Percentiles rank a stretch among this genome's conserved stretches.
Conservation (phyloP, 352 stramenopile species). For the Phytopythium sindhum region DNA sequence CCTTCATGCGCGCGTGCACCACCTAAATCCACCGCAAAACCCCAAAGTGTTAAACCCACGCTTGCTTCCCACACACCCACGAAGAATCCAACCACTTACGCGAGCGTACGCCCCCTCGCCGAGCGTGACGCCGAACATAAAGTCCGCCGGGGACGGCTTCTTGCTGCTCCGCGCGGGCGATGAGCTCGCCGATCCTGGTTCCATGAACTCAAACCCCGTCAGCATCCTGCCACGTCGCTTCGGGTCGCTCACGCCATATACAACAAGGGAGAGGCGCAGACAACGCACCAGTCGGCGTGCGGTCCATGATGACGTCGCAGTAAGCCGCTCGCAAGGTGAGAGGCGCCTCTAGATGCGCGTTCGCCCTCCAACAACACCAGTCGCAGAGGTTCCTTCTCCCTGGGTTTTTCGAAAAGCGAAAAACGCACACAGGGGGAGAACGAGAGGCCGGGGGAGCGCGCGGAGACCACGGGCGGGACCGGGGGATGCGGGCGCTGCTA, state of each 20-base stretch:
- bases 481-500: background rate
- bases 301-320: background rate
- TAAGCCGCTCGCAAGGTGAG: background rate
- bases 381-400: background rate
- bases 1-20: conserved; percentile 88
- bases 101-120: conserved; percentile 86
- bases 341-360: background rate
- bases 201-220: background rate
- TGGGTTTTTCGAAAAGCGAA: background rate
- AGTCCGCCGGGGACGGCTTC: conserved; percentile 82
- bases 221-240: background rate
- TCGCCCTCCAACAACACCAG: background rate
- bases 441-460: background rate
- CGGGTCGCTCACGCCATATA: background rate
- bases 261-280: background rate
- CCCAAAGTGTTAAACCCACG: background rate
- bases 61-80: background rate
- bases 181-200: conserved; percentile 6
- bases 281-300: background rate
- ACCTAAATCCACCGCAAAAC: conserved; percentile 24
- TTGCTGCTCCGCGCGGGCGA: conserved; percentile 46
- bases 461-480: background rate
- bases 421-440: background rate
- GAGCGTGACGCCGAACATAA: conserved; percentile 87
- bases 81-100: conserved; percentile 23